A percentile compares a stretch with the other conserved stretches of the same genome.
These are phyloP conservation scores for Paecilomyces niveus DNA, from an alignment of 2,329 filamentous ascomycete genomes.

Conservation along the genomic window DNA sequence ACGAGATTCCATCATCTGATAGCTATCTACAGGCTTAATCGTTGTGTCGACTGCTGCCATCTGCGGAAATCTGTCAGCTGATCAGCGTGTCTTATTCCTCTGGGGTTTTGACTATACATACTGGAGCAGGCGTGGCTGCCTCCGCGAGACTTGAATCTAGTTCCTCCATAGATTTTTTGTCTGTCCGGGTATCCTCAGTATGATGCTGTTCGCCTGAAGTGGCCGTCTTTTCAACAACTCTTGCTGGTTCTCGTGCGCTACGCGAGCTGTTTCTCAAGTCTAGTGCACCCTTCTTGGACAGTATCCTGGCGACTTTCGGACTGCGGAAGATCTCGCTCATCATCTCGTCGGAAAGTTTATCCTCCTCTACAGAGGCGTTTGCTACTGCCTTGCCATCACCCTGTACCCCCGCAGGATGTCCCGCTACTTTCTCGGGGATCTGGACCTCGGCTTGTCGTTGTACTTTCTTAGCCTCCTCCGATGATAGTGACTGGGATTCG, in stretches of 20 bases:
- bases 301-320: conserved; percentile 48
- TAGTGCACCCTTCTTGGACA: conserved; percentile 39
- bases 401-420: conserved; percentile 25
- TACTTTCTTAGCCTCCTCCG: conserved; percentile 38
- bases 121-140: conserved; percentile 2
- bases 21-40: conserved; percentile 33
- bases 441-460: conserved; percentile 45
- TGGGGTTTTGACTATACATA: neutral
- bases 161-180: conserved; percentile 35
- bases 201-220: neutral
- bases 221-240: neutral
- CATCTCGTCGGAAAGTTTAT: conserved; percentile 50
- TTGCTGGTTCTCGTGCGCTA: neutral
- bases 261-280: conserved; percentile 1
- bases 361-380: conserved; percentile 25
- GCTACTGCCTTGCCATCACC: conserved; percentile 7
- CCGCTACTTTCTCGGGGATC: conserved; percentile 46
- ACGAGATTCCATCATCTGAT: conserved; percentile 77
- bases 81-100: neutral
- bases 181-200: conserved; percentile 3
- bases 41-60: conserved; percentile 11
- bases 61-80: conserved; percentile 14
- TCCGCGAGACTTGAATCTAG: conserved; percentile 36
- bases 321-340: conserved; percentile 58
- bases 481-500: conserved; percentile 14